Evolutionary conservation across 257 asterid species (phyloP).

Genomic region (Lycium ferocissimum): DNA sequence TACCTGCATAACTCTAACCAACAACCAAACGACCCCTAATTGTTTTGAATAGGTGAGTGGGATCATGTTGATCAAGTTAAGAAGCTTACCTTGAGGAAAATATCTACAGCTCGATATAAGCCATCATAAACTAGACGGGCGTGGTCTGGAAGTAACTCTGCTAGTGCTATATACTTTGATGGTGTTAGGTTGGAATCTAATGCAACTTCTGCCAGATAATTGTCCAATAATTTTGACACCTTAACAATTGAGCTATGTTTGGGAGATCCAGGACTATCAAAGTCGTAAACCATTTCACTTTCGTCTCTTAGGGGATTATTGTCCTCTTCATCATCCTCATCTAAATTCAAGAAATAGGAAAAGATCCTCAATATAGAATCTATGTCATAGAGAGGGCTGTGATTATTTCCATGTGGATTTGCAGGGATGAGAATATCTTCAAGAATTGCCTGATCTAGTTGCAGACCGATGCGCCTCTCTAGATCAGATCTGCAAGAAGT

Average conservation of each 20-base stretch:
- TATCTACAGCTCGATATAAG: slow-evolving; percentile 84
- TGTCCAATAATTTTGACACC: slow-evolving; percentile 83
- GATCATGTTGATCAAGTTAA: background rate
- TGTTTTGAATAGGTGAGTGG: slow-evolving; percentile 13
- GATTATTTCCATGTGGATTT: slow-evolving; percentile 54
- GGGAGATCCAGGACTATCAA: slow-evolving; percentile 90
- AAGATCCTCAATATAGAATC: slow-evolving; percentile 76
- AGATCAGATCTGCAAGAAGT: slow-evolving; percentile 83
- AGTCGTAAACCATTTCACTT: slow-evolving; percentile 72
- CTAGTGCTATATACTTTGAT: slow-evolving; percentile 67
- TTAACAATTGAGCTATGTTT: slow-evolving; percentile 88
- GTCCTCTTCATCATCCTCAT: slow-evolving; percentile 83
- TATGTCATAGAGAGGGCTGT: slow-evolving; percentile 69
- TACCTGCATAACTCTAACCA: no score
- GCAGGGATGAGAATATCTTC: slow-evolving; percentile 85
- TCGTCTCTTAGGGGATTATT: slow-evolving; percentile 62
- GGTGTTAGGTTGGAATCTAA: slow-evolving; percentile 72
- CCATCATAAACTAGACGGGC: slow-evolving; percentile 84
- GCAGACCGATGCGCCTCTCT: slow-evolving; percentile 87
- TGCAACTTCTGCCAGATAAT: slow-evolving; percentile 84
- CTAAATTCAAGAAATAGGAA: slow-evolving; percentile 83
- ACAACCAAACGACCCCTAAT: background rate
- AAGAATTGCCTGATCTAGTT: slow-evolving; percentile 89
- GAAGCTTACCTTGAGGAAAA: slow-evolving; percentile 86
- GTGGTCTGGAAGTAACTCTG: slow-evolving; percentile 89